phyloP scores from a whole-genome alignment of 495 filamentous ascomycete genomes.

The Podospora didyma region DNA sequence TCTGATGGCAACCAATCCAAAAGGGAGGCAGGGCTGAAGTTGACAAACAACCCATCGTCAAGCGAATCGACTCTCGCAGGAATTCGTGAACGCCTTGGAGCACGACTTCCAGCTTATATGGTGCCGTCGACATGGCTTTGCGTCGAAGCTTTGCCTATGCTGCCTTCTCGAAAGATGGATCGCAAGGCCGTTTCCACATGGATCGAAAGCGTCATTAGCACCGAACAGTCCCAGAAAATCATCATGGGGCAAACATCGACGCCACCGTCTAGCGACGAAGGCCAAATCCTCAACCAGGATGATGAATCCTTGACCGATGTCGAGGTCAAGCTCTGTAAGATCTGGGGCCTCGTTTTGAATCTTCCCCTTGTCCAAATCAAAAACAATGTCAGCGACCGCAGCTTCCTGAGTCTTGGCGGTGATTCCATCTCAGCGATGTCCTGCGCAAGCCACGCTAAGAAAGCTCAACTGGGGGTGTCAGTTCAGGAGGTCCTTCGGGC shows the following conservation, averaged over 20 bases:
- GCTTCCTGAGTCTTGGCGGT: constrained; percentile 58
- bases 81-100: constrained; percentile 6
- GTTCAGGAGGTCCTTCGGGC: constrained; percentile 45
- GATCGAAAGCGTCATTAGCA: constrained; percentile 14
- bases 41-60: neutral
- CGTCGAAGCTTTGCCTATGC: constrained; percentile 17
- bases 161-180: constrained; percentile 21
- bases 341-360: constrained; percentile 25
- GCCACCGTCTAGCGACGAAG: too few species aligned
- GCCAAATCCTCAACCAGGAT: neutral
- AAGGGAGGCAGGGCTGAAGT: neutral
- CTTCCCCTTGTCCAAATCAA: constrained; percentile 30
- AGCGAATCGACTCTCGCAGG: constrained; percentile 7
- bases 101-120: constrained; percentile 43
- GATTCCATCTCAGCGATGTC: constrained; percentile 65
- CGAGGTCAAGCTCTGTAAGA: constrained; percentile 19
- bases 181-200: constrained; percentile 21
- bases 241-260: constrained; percentile 3
- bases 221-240: constrained; percentile 10
- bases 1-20: neutral
- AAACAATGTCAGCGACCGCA: constrained; percentile 36
- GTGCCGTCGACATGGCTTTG: constrained; percentile 36
- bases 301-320: constrained; percentile 1
- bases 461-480: constrained; percentile 7
- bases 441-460: constrained; percentile 21